phyloP scores from a whole-genome alignment of 179 eudicot species.

The Amaranthus tricolor region DNA sequence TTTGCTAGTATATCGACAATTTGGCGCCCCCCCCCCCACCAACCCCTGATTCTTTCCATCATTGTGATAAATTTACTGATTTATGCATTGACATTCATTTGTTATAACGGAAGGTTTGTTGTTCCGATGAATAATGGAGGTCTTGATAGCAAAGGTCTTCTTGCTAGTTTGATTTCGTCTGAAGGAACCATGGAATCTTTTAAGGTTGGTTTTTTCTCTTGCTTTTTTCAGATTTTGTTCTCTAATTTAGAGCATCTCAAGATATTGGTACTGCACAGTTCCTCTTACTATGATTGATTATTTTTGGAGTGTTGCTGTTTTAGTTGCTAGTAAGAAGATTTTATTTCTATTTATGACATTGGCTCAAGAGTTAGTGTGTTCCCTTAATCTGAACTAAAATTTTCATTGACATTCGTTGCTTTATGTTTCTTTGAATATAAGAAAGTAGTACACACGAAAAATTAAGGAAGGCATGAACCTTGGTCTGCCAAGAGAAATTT shows the following conservation, averaged over 20 bases:
- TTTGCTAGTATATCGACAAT: too few species aligned
- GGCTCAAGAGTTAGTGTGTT: not conserved
- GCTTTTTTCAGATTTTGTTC: not conserved
- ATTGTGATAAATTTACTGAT: not conserved
- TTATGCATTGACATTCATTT: conserved; percentile 8
- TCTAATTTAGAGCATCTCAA: not conserved
- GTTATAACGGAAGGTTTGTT: conserved; percentile 46
- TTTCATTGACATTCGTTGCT: not conserved
- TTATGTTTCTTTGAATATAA: not conserved
- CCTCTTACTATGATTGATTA: not conserved
- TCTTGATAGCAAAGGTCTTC: conserved; percentile 86
- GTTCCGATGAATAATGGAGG: conserved; percentile 90
- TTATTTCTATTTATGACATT: not conserved
- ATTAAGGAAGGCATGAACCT: not conserved
- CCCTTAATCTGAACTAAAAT: not conserved
- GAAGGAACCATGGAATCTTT: conserved; percentile 83
- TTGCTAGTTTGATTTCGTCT: conserved; percentile 50
- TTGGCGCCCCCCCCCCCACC: too few species aligned
- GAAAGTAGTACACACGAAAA: not conserved
- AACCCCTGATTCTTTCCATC: too few species aligned
- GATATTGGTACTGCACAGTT: not conserved
- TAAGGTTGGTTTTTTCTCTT: conserved; percentile 50
- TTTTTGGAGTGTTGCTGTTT: not conserved
- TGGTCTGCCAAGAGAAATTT: not conserved
- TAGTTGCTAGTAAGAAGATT: not conserved